Evolutionary conservation across 495 filamentous ascomycete genomes (phyloP).

Genomic region (Ramalina peruviana): DNA sequence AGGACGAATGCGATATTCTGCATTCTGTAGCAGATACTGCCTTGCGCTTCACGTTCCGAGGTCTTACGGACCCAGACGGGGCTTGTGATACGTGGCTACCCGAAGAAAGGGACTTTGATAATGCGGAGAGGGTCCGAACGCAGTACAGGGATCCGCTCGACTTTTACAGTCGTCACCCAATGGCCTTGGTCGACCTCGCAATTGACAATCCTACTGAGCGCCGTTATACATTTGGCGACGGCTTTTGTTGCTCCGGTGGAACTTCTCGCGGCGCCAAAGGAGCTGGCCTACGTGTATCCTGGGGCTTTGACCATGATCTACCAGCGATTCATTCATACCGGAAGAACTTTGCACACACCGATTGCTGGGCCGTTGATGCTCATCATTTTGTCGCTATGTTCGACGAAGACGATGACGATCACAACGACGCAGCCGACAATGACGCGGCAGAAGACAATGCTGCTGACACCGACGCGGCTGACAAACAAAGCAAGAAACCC

Average conservation of each 20-base stretch:
- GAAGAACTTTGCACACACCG: constrained; percentile 40
- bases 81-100: constrained; percentile 1
- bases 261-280: constrained; percentile 49
- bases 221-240: constrained; percentile 51
- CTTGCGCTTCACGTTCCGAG: constrained; percentile 16
- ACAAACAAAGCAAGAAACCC: no score
- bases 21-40: constrained; percentile 6
- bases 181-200: constrained; percentile 26
- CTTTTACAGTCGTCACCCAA: neutral
- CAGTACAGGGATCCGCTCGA: neutral
- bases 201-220: constrained; percentile 43
- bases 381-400: constrained; percentile 30
- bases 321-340: constrained; percentile 42
- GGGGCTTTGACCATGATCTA: constrained; percentile 46
- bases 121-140: neutral
- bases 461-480: no score
- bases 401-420: constrained; percentile 9
- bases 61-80: constrained; percentile 17
- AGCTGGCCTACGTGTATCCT: constrained; percentile 44
- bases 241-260: constrained; percentile 66
- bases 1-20: constrained; percentile 9
- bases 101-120: constrained; percentile 4
- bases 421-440: no score
- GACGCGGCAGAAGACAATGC: no score
- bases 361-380: constrained; percentile 28